Conservation (phyloP, 768 basidiomycete genomes). For the Saitozyma sp. region DNA sequence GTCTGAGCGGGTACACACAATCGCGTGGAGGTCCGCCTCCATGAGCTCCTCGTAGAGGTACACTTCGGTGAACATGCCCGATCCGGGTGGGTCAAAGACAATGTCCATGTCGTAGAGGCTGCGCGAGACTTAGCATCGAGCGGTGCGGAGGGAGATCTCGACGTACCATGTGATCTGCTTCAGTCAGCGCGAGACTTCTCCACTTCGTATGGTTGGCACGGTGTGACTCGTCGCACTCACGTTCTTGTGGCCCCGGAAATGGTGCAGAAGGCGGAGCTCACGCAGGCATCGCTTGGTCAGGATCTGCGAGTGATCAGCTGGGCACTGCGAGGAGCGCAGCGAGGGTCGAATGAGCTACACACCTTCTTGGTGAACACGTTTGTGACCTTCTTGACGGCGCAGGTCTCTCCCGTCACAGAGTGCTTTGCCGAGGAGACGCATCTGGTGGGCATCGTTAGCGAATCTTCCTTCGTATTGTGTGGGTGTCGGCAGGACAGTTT, state of each 20-base stretch:
- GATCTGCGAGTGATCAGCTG: conserved; percentile 56
- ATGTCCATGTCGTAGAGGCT: conserved; percentile 97
- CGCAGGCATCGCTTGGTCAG: conserved; percentile 93
- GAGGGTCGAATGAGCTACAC: conserved; percentile 8
- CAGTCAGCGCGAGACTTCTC: conserved; percentile 2
- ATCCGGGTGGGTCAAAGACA: conserved; percentile 73
- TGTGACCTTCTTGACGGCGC: conserved; percentile 50
- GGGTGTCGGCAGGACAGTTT: not conserved
- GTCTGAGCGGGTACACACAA: conserved; percentile 60
- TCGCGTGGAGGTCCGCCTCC: conserved; percentile 99
- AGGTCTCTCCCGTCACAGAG: conserved; percentile 50
- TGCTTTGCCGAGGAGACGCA: conserved; percentile 57
- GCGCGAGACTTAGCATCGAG: conserved; percentile 62
- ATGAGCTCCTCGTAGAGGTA: conserved; percentile 92
- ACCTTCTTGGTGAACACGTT: conserved; percentile 53
- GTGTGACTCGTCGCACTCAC: conserved; percentile 56
- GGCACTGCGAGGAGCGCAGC: not conserved
- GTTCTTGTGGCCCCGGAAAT: conserved; percentile 99
- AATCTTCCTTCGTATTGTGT: not conserved
- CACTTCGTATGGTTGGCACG: not conserved
- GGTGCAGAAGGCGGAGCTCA: conserved; percentile 87
- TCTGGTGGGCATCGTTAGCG: conserved; percentile 15
- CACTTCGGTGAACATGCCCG: conserved; percentile 92
- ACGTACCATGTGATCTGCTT: conserved; percentile 30
- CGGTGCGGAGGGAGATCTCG: not conserved